phyloP scores from a whole-genome alignment of 805 yeast species.

The Sungouiella blattae region DNA sequence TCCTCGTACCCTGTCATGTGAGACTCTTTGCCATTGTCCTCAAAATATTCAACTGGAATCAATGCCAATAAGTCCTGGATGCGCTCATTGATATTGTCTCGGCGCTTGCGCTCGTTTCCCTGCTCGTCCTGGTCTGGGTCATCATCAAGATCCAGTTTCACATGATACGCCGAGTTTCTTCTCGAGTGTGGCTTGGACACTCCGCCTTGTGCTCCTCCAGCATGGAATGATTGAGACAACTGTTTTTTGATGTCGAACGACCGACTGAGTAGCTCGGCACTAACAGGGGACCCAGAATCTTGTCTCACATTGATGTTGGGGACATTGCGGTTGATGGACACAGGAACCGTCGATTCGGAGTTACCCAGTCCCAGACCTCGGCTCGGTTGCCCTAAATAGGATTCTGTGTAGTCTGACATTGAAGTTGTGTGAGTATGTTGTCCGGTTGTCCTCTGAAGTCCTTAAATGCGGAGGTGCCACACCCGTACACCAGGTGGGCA shows the following conservation, averaged over 20 bases:
- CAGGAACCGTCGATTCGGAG: conserved; percentile 4
- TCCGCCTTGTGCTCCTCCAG: conserved; percentile 25
- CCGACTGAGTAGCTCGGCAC: conserved; percentile 24
- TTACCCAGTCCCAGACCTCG: conserved; percentile 8
- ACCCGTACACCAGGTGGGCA: too few relatives aligned
- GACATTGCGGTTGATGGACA: conserved; percentile 8
- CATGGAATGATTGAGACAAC: conserved; percentile 36
- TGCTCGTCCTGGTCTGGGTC: conserved; percentile 27
- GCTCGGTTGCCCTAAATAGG: not conserved
- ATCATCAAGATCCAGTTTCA: conserved; percentile 18
- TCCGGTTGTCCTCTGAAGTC: too few relatives aligned
- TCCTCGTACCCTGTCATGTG: conserved; percentile 7
- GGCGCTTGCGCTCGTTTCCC: conserved; percentile 39
- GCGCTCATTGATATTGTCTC: conserved; percentile 43
- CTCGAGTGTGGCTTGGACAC: conserved; percentile 38
- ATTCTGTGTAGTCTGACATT: conserved; percentile 2
- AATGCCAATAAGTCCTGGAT: conserved; percentile 41
- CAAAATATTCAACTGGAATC: conserved; percentile 36
- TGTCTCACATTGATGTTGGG: conserved; percentile 30
- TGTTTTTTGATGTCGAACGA: conserved; percentile 39
- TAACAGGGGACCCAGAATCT: conserved; percentile 17
- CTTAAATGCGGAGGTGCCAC: too few relatives aligned
- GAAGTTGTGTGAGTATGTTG: not conserved
- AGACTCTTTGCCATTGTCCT: conserved; percentile 27
- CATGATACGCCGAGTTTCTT: conserved; percentile 27